phyloP scores from a whole-genome alignment of 306 rosid genomes.

The Vicia villosa region DNA sequence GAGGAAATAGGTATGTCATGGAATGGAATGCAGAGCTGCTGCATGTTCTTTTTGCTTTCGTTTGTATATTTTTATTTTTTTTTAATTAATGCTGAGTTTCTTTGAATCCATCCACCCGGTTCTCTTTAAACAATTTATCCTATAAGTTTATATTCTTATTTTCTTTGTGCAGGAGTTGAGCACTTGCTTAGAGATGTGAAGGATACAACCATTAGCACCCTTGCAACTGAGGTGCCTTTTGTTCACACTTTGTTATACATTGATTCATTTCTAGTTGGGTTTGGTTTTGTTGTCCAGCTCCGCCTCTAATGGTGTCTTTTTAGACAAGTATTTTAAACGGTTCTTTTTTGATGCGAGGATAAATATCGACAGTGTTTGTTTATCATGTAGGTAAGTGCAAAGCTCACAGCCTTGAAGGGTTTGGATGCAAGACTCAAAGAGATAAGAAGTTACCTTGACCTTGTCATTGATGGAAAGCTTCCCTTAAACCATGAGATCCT shows the following conservation, averaged over 20 bases:
- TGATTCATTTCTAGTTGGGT: not conserved
- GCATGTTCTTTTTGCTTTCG: not conserved
- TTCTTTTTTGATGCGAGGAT: constrained; percentile 7
- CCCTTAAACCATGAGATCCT: constrained; percentile 90
- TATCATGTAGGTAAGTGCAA: constrained; percentile 68
- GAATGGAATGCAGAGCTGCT: constrained; percentile 1
- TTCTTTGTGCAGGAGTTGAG: constrained; percentile 68
- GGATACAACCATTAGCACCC: constrained; percentile 78
- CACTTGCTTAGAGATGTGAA: constrained; percentile 71
- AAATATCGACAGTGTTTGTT: not conserved
- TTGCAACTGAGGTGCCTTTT: constrained; percentile 41
- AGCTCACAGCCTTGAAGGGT: constrained; percentile 89
- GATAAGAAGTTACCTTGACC: constrained; percentile 82
- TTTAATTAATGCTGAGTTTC: not conserved
- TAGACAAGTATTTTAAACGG: not conserved
- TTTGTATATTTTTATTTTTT: not conserved
- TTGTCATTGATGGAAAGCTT: constrained; percentile 73
- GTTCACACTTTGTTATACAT: constrained; percentile 7
- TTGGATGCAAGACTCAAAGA: constrained; percentile 79
- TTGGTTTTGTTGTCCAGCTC: constrained; percentile 6
- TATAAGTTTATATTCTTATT: constrained; percentile 26
- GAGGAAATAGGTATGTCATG: constrained; percentile 84
- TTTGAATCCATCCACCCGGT: not conserved
- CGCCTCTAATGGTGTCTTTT: not conserved
- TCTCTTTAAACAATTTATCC: not conserved